Evolutionary conservation across 1,284 basidiomycete species (phyloP), one percentile per base, ranked within the genome.

Genomic region (Coniferiporia weirii): DNA sequence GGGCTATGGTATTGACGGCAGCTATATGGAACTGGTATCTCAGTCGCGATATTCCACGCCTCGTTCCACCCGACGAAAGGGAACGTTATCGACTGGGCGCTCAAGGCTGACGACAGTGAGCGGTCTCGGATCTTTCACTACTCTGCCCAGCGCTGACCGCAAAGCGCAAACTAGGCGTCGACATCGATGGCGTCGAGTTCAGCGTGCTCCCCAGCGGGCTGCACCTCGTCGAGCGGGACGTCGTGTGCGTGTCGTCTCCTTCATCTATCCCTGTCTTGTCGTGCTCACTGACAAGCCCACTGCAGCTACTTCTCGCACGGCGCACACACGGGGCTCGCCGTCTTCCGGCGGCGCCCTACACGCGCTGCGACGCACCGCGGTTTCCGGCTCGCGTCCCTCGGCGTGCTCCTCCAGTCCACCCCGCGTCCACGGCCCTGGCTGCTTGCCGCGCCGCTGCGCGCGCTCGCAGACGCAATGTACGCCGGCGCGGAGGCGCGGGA

Each of bases 11-110:
- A 9, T 12, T 40, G 15, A 40, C 15, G 15, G 15, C 15, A 40
- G 9, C 12, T 40, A 7, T 12, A 40, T 40, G 38, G 9, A 15
- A 40, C 3, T 40, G 38, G 15, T 5, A 40, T 40, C 20, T n/a
- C 36, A 91, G 89, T 89, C 66, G 87, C 89, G 13, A 86, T 91
- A 68, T 91, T 91, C 64, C 89, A 91, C 72, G 79, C 85, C 38
- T 89, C 89, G 13, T 91, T 91, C 66, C 89, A 91, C 71, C 86
- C 88, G 1, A 91, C 89, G 10, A 79, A 82, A 64, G 89, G 89
- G 10, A 91, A 89, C 69, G 70, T 85, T 13, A 74, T 91, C 22
- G 89, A 91, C 70, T 91, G 89, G 88, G 81, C 76, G 44, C 68
- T 85, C 32, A 88, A 84, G 65, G 80, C 83, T 17, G 80, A 75